Base-by-base conservation (phyloP, 768 basidiomycete species). In the Rhizopogon rudus region DNA sequence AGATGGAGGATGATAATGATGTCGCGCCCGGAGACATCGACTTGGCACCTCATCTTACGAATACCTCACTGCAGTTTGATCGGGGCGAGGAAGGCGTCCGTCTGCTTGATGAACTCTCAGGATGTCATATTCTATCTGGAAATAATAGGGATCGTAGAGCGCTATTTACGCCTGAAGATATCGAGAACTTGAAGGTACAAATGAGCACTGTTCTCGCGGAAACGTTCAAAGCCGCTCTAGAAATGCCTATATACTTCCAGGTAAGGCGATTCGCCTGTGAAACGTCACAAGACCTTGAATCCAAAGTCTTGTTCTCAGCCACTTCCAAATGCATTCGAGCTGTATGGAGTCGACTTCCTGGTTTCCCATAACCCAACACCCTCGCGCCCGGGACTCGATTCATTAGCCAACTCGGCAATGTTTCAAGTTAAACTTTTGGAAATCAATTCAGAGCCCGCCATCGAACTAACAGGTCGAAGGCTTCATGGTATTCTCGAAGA, bases 381-480 rank as follows among this genome's bases (percentile, higher is more conserved):
- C 13, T 60, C 51, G 4, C 54, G 63, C 0, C 51, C 70, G 5
- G 54, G 57, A 16, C 53, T 67, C 1, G 56, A 55, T 5, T 37
- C 35, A 6, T 37, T 10, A 37, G 22, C 17, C 14, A n/a, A 44
- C 1, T 17, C 45, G 12, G 53, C 52, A 6, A 63, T 67, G 7
- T 80, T 83, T 53, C 77, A 82, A 57, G 84, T 92, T 14, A 84
- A 87, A 53, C 74, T 98, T 2, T 77, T 98, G 31, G 97, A 98
- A 70, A 78, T 96, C 63, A 99, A 99, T 66, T 86, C 96, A 6
- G 94, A 95, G 60, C 96, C 97, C 1, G 97, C 97, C 43, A 96
- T 98, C 56, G 91, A 94, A 63, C 80, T 96, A 53, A 95, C 95
- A 0, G 97, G 95, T 1, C 80, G 85, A 37, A 79, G 93, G 29